Evolutionary conservation across 2,329 filamentous ascomycete genomes (phyloP).

Genomic region (Diatrype stigma): DNA sequence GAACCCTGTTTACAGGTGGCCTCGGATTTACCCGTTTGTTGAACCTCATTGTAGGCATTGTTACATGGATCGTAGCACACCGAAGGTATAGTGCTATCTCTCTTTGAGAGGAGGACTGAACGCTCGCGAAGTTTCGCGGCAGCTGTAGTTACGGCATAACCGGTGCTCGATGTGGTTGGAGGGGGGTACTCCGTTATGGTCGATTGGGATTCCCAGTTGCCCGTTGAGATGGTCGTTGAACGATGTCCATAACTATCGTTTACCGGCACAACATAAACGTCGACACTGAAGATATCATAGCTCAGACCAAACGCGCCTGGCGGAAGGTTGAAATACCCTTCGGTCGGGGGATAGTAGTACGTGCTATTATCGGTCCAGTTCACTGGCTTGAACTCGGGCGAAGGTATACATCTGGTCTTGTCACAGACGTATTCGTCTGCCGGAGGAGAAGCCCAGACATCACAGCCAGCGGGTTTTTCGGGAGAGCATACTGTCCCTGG

Average conservation of each 20-base stretch:
- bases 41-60: conserved; percentile 41
- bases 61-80: conserved; percentile 53
- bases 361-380: conserved; percentile 43
- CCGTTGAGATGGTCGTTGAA: conserved; percentile 43
- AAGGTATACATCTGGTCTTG: conserved; percentile 38
- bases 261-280: conserved; percentile 33
- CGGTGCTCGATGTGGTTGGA: conserved; percentile 17
- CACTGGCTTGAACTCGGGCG: conserved; percentile 33
- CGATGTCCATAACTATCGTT: conserved; percentile 25
- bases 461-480: conserved; percentile 45
- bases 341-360: conserved; percentile 46
- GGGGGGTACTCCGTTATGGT: conserved; percentile 38
- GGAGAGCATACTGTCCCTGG: conserved; percentile 51
- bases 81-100: conserved; percentile 37
- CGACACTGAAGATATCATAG: conserved; percentile 55
- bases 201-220: conserved; percentile 52
- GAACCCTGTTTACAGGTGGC: conserved; percentile 40
- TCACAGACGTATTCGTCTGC: conserved; percentile 42
- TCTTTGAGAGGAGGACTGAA: conserved; percentile 30
- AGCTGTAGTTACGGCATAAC: conserved; percentile 2
- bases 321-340: conserved; percentile 62
- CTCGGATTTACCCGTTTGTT: conserved; percentile 45
- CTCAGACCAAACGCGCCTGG: conserved; percentile 59
- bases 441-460: conserved; percentile 47
- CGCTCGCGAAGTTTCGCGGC: conserved; percentile 1